Base-by-base conservation (phyloP, 345 rosid genomes). In the Heritiera littoralis region DNA sequence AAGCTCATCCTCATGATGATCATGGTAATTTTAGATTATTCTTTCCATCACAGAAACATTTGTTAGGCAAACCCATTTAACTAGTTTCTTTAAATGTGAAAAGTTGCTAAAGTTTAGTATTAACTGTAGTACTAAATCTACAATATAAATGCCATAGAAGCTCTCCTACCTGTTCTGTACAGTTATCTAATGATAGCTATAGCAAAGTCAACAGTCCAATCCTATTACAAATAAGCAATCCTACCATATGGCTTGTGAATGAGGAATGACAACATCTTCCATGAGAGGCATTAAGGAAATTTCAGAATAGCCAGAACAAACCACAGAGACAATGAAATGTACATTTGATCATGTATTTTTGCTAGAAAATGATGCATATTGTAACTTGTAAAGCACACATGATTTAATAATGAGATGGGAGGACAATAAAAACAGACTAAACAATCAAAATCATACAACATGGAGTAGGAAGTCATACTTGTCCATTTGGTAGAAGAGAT, bases 391-490 rank as follows among this genome's bases (percentile, higher is more conserved):
- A 51, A 51, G 5, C 13, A 45, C 80, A 66, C 28, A 61, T 23
- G 46, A 75, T 15, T 52, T 52, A 52, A 0, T 15, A 70, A 23
- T 17, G 71, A 77, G 38, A 49, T 35, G 51, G 51, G 20, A 17
- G 75, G 2, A 63, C 13, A 40, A 74, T 14, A 13, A 45, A 15
- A 49, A 63, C 70, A 77, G 60, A 12, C 52, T 15, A 65, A 65
- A 58, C 45, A 45, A 78, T 23, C 28, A 23, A 23, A 35, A 63
- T 56, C 61, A 23, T 8, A 6, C 56, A 76, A 52, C 23, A 72
- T 43, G 64, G 55, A 70, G 18, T 28, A 51, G 68, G 40, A 75
- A 73, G 75, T 49, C 83, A 30, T 87, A 84, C 89, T 73, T 78
- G 79, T 58, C 54, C 75, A 77, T 83, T 74, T 12, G 28, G 66